A percentile compares a stretch with the other conserved stretches of the same genome.
phyloP scores from a whole-genome alignment of 106 monocot species.

The Acorus calamus region DNA sequence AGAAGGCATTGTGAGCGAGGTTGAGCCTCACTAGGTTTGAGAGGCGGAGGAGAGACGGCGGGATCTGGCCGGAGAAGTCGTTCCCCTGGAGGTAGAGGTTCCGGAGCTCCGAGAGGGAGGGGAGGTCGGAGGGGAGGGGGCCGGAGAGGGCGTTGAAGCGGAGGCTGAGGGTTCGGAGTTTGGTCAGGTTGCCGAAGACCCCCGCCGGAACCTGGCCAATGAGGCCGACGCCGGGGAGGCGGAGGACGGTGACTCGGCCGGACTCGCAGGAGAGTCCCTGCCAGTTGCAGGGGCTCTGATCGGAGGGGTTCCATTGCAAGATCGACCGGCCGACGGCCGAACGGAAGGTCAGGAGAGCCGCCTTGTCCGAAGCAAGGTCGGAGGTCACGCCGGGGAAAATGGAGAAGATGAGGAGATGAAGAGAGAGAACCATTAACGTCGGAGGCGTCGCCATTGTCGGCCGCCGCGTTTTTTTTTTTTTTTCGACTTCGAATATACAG shows the following conservation, averaged over 20 bases:
- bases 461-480: no score
- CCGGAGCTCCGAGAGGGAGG: slow-evolving; percentile 25
- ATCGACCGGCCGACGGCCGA: slow-evolving; percentile 27
- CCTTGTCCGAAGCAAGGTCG: slow-evolving; percentile 39
- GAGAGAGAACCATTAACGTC: not conserved
- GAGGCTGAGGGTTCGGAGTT: slow-evolving; percentile 54
- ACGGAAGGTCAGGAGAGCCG: slow-evolving; percentile 41
- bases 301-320: slow-evolving; percentile 33
- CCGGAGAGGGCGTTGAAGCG: slow-evolving; percentile 66
- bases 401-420: slow-evolving; percentile 16
- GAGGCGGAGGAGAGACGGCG: slow-evolving; percentile 19
- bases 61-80: slow-evolving; percentile 50
- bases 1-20: slow-evolving; percentile 50
- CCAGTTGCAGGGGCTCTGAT: slow-evolving; percentile 48
- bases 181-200: slow-evolving; percentile 52
- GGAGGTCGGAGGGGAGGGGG: slow-evolving; percentile 51
- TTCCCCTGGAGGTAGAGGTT: slow-evolving; percentile 61
- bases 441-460: no score
- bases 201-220: slow-evolving; percentile 51
- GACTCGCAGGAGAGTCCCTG: slow-evolving; percentile 37
- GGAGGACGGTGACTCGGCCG: slow-evolving; percentile 46
- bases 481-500: no score
- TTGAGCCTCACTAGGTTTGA: slow-evolving; percentile 42
- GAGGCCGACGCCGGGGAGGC: slow-evolving; percentile 60
- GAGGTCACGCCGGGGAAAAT: slow-evolving; percentile 3